Conservation (phyloP, 768 basidiomycete species). For the Russula abietina region DNA sequence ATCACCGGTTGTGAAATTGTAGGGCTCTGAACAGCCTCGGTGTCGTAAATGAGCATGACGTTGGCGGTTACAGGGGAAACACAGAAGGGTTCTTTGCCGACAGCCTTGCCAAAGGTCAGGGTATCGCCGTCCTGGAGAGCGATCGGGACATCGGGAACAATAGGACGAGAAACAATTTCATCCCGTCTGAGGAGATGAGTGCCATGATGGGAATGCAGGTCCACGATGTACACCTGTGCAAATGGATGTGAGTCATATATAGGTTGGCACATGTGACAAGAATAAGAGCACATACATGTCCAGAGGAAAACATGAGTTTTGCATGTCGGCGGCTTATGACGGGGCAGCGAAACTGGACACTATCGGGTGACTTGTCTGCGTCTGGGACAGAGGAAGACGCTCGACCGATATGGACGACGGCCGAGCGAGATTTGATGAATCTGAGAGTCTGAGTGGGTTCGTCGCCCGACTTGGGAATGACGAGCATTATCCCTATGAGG, state of each 20-base stretch:
- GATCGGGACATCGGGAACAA: conserved; percentile 52
- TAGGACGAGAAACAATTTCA: conserved; percentile 42
- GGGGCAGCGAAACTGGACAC: conserved; percentile 65
- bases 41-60: conserved; percentile 47
- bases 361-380: conserved; percentile 38
- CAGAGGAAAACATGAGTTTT: conserved; percentile 66
- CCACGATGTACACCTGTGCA: conserved; percentile 59
- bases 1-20: conserved; percentile 7
- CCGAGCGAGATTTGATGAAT: conserved; percentile 47
- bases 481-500: conserved; percentile 52
- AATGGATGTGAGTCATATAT: conserved; percentile 10
- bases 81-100: conserved; percentile 53
- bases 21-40: conserved; percentile 11
- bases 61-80: conserved; percentile 60
- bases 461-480: conserved; percentile 48
- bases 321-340: conserved; percentile 78
- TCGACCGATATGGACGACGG: conserved; percentile 60
- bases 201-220: conserved; percentile 71
- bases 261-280: neutral
- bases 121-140: conserved; percentile 60
- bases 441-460: conserved; percentile 42
- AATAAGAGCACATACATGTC: conserved; percentile 45
- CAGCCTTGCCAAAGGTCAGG: conserved; percentile 72
- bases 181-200: conserved; percentile 56
- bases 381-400: conserved; percentile 46